Evolutionary conservation across 2,329 filamentous ascomycete genomes (phyloP).

Genomic region (Lecanicillium sp.): DNA sequence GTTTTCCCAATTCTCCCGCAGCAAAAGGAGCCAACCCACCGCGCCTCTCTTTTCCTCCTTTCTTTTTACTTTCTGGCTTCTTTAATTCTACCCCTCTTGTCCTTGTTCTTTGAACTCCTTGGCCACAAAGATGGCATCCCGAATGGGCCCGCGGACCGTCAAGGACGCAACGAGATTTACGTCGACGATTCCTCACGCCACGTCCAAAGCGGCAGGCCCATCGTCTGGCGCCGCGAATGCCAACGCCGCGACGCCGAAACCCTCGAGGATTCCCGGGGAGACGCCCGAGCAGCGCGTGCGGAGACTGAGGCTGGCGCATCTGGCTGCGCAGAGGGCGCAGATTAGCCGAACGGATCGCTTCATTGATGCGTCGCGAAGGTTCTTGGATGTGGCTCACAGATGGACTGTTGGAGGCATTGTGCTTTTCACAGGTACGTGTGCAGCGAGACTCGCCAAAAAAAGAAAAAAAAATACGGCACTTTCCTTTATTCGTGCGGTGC

Average conservation of each 20-base stretch:
- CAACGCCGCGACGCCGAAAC: conserved; percentile 14
- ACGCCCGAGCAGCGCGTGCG: conserved; percentile 63
- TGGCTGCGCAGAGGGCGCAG: conserved; percentile 54
- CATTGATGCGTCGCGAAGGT: conserved; percentile 36
- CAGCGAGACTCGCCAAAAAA: too few relatives aligned
- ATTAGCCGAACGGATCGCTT: conserved; percentile 44
- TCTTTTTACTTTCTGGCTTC: background rate
- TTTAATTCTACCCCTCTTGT: background rate
- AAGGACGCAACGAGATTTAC: conserved; percentile 69
- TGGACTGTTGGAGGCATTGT: conserved; percentile 46
- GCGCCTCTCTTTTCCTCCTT: background rate
- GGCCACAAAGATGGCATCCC: conserved; percentile 27
- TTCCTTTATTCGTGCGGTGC: background rate
- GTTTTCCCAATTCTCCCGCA: conserved; percentile 6
- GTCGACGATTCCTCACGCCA: conserved; percentile 51
- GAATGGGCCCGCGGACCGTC: conserved; percentile 55
- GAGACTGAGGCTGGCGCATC: conserved; percentile 58
- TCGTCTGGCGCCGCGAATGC: conserved; percentile 19
- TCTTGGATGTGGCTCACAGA: conserved; percentile 49
- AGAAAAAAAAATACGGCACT: too few relatives aligned
- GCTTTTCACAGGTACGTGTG: conserved; percentile 48
- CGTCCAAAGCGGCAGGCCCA: conserved; percentile 45
- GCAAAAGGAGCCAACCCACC: background rate
- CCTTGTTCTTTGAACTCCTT: background rate
- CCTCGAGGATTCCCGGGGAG: conserved; percentile 36